phyloP scores from a whole-genome alignment of 345 rosid genomes.

The Rhizophora apiculata region DNA sequence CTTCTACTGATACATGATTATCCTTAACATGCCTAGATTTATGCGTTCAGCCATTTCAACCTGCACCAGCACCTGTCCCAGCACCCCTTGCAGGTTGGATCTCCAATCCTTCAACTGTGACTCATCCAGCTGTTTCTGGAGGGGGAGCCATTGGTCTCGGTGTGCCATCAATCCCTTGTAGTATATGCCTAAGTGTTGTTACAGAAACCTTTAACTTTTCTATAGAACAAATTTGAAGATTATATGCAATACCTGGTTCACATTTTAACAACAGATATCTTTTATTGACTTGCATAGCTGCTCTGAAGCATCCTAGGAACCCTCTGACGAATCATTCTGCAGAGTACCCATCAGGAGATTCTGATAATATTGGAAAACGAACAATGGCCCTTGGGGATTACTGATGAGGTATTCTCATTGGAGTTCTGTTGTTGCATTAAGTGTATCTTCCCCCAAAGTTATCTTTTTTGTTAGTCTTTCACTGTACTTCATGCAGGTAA shows the following conservation, averaged over 20 bases:
- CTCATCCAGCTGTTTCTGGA: constrained; percentile 80
- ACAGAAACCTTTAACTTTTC: constrained; percentile 4
- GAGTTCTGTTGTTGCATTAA: constrained; percentile 4
- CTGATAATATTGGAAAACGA: constrained; percentile 87
- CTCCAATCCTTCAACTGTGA: constrained; percentile 80
- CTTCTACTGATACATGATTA: constrained; percentile 3
- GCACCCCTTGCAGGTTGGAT: constrained; percentile 98
- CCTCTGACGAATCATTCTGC: constrained; percentile 77
- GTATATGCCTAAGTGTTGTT: constrained; percentile 14
- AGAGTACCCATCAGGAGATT: constrained; percentile 86
- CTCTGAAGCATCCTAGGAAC: constrained; percentile 96
- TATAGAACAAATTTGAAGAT: not conserved
- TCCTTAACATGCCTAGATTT: constrained; percentile 27
- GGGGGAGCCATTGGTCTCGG: constrained; percentile 91
- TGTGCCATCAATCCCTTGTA: constrained; percentile 81
- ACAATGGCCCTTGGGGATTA: constrained; percentile 83
- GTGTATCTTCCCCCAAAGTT: constrained; percentile 1
- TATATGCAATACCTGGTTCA: constrained; percentile 5
- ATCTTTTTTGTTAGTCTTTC: constrained; percentile 4
- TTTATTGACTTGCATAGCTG: constrained; percentile 46
- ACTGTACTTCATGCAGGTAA: constrained; percentile 50
- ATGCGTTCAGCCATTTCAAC: constrained; percentile 79
- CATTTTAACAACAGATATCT: constrained; percentile 17
- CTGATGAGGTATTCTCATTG: constrained; percentile 68
- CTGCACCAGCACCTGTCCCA: constrained; percentile 74